Conservation (phyloP, 1,139 yeast species). For the Nadsonia starkeyi-henricii region DNA sequence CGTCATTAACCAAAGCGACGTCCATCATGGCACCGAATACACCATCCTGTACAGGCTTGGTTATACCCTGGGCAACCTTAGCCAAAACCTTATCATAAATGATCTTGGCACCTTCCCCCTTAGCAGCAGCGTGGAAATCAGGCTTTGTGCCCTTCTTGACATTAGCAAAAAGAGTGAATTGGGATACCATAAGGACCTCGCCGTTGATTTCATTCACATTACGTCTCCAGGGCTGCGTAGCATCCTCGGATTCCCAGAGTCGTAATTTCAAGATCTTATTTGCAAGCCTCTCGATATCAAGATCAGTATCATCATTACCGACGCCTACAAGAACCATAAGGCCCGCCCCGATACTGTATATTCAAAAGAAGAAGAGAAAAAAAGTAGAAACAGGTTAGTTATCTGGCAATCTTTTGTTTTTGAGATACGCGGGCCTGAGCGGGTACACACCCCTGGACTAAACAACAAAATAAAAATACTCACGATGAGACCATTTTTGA, state of each 20-base stretch:
- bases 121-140: slow-evolving; percentile 82
- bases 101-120: slow-evolving; percentile 53
- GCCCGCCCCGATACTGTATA: slow-evolving; percentile 49
- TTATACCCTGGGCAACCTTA: slow-evolving; percentile 31
- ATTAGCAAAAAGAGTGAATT: slow-evolving; percentile 75
- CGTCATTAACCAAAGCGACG: slow-evolving; percentile 70
- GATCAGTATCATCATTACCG: slow-evolving; percentile 57
- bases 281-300: slow-evolving; percentile 57
- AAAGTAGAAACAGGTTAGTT: too few relatives aligned
- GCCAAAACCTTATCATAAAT: slow-evolving; percentile 51
- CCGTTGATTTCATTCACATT: slow-evolving; percentile 39
- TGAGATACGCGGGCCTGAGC: too few relatives aligned
- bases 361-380: not conserved
- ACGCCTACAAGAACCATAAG: slow-evolving; percentile 75
- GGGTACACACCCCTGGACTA: not conserved
- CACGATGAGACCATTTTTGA: slow-evolving; percentile 52
- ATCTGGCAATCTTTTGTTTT: too few relatives aligned
- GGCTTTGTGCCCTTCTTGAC: slow-evolving; percentile 87
- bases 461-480: slow-evolving; percentile 19
- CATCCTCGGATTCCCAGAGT: slow-evolving; percentile 52
- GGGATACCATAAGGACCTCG: slow-evolving; percentile 61
- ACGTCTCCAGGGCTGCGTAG: slow-evolving; percentile 48
- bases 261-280: slow-evolving; percentile 51
- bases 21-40: slow-evolving; percentile 97
- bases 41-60: slow-evolving; percentile 64